Evolutionary conservation across 2,329 filamentous ascomycete species (phyloP).

Genomic region (Curvularia hawaiiensis): DNA sequence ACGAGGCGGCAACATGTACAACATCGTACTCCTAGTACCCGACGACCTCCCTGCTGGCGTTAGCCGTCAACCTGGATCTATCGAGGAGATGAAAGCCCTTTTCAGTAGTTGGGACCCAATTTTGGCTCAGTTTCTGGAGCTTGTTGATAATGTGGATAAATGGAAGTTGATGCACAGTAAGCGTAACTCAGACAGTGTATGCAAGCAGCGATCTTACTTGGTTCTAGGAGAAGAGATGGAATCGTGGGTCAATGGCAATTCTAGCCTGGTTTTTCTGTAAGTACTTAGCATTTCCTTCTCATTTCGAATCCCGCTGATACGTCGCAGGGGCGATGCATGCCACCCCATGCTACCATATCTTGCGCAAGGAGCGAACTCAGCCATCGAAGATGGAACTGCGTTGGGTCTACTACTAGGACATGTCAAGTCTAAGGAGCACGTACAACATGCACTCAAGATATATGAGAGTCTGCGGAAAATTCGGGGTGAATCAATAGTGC

Average conservation of each 20-base stretch:
- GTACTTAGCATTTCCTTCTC: background rate
- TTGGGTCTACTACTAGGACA: constrained; percentile 59
- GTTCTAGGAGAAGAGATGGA: background rate
- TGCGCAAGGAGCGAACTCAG: constrained; percentile 61
- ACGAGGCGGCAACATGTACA: constrained; percentile 61
- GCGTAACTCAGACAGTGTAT: background rate
- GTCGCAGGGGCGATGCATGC: constrained; percentile 37
- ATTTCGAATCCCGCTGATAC: constrained; percentile 11
- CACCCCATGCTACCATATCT: constrained; percentile 37
- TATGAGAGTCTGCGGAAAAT: constrained; percentile 53
- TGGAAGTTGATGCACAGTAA: constrained; percentile 66
- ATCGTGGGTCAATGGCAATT: background rate
- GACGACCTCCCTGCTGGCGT: constrained; percentile 62
- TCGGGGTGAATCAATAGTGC: constrained; percentile 44
- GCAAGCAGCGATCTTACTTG: background rate
- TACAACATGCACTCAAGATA: constrained; percentile 46
- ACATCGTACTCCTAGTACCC: constrained; percentile 66
- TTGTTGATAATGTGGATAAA: constrained; percentile 61
- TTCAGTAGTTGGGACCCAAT: constrained; percentile 69
- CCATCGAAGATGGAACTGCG: constrained; percentile 69
- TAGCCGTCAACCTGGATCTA: constrained; percentile 55
- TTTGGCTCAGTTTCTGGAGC: constrained; percentile 38
- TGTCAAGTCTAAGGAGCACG: constrained; percentile 21
- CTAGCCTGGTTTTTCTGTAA: constrained; percentile 8
- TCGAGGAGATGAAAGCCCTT: constrained; percentile 63